These are phyloP conservation scores for Pueraria montana DNA, from an alignment of 306 rosid genomes.

Conservation along the genomic window DNA sequence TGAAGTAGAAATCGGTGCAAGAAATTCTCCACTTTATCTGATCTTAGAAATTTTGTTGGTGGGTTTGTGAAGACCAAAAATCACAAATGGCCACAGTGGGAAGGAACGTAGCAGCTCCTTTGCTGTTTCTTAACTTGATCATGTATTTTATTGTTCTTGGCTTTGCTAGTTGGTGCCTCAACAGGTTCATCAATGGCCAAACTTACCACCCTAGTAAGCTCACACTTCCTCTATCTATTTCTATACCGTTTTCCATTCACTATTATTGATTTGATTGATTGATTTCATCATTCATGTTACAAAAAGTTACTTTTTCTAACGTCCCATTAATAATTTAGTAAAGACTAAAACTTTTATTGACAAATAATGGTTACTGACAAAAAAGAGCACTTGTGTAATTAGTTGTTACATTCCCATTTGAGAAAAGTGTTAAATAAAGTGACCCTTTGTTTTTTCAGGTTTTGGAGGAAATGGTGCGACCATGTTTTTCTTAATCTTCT, in stretches of 20 bases:
- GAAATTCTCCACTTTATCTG: neutral
- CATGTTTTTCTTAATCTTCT: constrained; percentile 68
- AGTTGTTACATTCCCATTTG: too few relatives aligned
- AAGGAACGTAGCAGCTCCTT: constrained; percentile 80
- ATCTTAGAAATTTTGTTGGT: neutral
- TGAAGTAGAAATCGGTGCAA: constrained; percentile 30
- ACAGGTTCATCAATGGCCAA: constrained; percentile 86
- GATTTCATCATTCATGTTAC: neutral
- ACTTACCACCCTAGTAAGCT: constrained; percentile 85
- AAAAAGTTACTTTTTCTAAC: neutral
- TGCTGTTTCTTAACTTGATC: constrained; percentile 86
- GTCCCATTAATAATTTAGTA: too few relatives aligned
- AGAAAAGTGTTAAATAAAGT: too few relatives aligned
- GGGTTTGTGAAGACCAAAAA: neutral
- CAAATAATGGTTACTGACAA: too few relatives aligned
- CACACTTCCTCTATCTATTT: neutral
- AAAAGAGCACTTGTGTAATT: too few relatives aligned
- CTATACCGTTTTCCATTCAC: neutral
- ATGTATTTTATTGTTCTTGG: constrained; percentile 86
- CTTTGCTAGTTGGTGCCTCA: constrained; percentile 89
- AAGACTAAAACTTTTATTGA: neutral
- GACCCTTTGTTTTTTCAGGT: constrained; percentile 24
- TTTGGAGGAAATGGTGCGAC: constrained; percentile 96
- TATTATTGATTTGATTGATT: neutral
- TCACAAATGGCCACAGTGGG: constrained; percentile 78